Evolutionary conservation across 176 grass and related monocot species (phyloP).

Genomic region (Typha latifolia): DNA sequence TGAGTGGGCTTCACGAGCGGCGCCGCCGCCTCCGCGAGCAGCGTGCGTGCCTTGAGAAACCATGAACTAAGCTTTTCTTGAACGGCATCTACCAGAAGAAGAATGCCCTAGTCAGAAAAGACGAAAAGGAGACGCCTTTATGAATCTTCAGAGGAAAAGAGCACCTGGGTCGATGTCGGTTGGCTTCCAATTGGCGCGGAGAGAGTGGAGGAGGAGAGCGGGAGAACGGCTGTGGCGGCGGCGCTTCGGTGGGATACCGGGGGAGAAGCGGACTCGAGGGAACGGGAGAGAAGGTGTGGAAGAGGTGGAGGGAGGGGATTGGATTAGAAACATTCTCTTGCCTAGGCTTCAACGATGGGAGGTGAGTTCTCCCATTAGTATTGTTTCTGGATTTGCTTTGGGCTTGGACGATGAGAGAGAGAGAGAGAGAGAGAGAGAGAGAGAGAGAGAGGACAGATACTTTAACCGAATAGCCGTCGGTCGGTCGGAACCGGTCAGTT

Average conservation of each 20-base stretch:
- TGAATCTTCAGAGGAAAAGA: neutral
- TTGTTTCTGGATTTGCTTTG: no score
- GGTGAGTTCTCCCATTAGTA: no score
- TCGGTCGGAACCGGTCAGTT: no score
- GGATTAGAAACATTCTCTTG: neutral
- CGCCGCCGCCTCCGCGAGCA: conserved; percentile 18
- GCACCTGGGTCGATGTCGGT: conserved; percentile 16
- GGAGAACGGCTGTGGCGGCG: neutral
- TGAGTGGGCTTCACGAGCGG: conserved; percentile 12
- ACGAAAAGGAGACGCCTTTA: neutral
- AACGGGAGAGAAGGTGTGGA: neutral
- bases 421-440: no score
- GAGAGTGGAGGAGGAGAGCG: conserved; percentile 2
- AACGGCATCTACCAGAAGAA: neutral
- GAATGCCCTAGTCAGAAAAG: neutral
- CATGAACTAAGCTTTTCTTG: conserved; percentile 16
- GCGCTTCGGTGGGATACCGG: neutral
- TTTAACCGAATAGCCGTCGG: no score
- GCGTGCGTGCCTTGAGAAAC: conserved; percentile 16
- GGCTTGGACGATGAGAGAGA: no score
- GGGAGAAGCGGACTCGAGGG: neutral
- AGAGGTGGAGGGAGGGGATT: neutral
- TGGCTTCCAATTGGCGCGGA: conserved; percentile 11
- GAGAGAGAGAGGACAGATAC: no score
- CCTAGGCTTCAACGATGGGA: no score